These are phyloP conservation scores for Rhizophora mangle DNA, from an alignment of 345 rosid genomes.

Conservation along the genomic window DNA sequence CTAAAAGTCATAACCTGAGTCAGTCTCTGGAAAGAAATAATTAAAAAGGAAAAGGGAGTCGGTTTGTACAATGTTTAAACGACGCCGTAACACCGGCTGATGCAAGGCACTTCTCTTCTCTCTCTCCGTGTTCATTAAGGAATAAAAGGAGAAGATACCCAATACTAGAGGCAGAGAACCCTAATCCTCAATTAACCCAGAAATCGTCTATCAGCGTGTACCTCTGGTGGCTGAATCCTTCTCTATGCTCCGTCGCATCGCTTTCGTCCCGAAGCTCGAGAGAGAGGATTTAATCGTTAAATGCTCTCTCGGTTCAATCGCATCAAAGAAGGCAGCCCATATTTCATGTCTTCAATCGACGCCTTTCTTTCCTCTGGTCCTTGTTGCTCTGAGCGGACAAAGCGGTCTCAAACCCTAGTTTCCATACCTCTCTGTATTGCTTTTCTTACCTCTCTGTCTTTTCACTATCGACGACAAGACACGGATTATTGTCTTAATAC, in stretches of 20 bases:
- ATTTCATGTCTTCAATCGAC: constrained; percentile 83
- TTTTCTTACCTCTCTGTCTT: constrained; percentile 18
- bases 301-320: constrained; percentile 44
- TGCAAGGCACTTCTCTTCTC: too few species aligned
- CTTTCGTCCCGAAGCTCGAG: neutral
- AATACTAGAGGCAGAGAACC: constrained; percentile 2
- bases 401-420: constrained; percentile 46
- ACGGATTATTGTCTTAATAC: neutral
- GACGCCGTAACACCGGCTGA: too few species aligned
- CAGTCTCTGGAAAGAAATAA: too few species aligned
- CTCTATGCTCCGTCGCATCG: constrained; percentile 34
- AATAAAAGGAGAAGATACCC: neutral
- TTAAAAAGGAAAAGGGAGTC: too few species aligned
- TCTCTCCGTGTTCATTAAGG: too few species aligned
- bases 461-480: constrained; percentile 11
- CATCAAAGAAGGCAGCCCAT: constrained; percentile 14
- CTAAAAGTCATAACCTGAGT: too few species aligned
- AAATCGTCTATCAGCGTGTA: too few species aligned
- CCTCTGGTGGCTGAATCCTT: neutral
- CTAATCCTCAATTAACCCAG: neutral
- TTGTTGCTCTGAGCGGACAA: constrained; percentile 36
- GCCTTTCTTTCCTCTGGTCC: constrained; percentile 30
- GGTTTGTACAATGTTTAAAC: too few species aligned
- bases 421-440: constrained; percentile 22
- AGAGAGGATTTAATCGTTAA: constrained; percentile 43